Evolutionary conservation across 176 grass and related monocot genomes (phyloP).

Genomic region (Paspalum vaginatum): DNA sequence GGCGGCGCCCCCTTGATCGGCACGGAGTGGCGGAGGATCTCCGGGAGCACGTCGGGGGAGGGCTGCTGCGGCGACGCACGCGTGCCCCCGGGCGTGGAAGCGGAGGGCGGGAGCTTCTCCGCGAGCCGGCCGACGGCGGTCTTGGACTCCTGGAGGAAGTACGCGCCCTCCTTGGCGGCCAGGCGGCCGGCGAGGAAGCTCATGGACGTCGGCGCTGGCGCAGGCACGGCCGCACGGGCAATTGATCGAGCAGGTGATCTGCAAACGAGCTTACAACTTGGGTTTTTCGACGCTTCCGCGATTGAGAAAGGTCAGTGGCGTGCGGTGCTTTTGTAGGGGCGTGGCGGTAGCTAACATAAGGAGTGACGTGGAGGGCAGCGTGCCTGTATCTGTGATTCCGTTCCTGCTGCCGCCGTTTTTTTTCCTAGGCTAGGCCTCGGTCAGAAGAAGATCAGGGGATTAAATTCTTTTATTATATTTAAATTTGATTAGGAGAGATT

Average conservation of each 20-base stretch:
- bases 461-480: too few relatives aligned
- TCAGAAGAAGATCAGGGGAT: too few relatives aligned
- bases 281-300: background rate
- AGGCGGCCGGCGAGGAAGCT: constrained; percentile 82
- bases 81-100: constrained; percentile 12
- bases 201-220: constrained; percentile 40
- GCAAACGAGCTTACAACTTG: background rate
- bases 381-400: background rate
- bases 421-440: too few relatives aligned
- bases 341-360: background rate
- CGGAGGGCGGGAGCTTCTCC: constrained; percentile 54
- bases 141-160: constrained; percentile 86
- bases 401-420: background rate
- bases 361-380: constrained; percentile 31
- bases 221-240: background rate
- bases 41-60: constrained; percentile 74
- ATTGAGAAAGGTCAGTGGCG: background rate
- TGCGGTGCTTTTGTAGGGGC: constrained; percentile 18
- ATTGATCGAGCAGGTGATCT: constrained; percentile 49
- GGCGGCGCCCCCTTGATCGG: constrained; percentile 55
- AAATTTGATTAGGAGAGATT: too few relatives aligned
- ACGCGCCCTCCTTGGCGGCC: constrained; percentile 80
- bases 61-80: constrained; percentile 4
- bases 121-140: constrained; percentile 70
- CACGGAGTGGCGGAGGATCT: constrained; percentile 84